phyloP scores from a whole-genome alignment of 352 stramenopile species.

The Phytophthora syringae region DNA sequence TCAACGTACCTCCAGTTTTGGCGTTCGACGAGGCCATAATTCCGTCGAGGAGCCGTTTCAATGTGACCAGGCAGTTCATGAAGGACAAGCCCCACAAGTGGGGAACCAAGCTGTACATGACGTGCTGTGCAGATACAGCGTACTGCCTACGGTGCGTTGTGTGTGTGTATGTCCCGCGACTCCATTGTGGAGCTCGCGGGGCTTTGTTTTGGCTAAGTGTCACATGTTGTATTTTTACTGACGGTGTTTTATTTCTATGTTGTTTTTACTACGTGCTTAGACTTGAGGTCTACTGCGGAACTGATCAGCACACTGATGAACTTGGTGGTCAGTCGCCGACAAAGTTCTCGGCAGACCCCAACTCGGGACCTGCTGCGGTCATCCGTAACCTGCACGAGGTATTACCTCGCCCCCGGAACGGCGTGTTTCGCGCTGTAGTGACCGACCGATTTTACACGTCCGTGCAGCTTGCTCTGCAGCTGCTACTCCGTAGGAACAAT shows the following conservation, averaged over 20 bases:
- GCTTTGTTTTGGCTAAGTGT: slow-evolving; percentile 13
- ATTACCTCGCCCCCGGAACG: not conserved
- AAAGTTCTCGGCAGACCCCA: slow-evolving; percentile 7
- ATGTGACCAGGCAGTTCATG: slow-evolving; percentile 5
- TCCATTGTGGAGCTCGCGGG: no score
- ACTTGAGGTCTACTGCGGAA: slow-evolving; percentile 16
- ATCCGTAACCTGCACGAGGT: slow-evolving; percentile 18
- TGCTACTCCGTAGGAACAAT: slow-evolving; percentile 15
- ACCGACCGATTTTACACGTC: slow-evolving; percentile 31
- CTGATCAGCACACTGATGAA: slow-evolving; percentile 6
- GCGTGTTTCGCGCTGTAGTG: slow-evolving; percentile 14
- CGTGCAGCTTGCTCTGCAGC: slow-evolving; percentile 13
- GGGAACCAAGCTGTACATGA: slow-evolving; percentile 21
- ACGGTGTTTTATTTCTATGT: slow-evolving; percentile 1
- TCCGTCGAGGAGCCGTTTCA: slow-evolving; percentile 1
- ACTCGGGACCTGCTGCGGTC: slow-evolving; percentile 10
- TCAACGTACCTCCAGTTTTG: not conserved
- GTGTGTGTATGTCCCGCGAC: no score
- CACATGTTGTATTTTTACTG: slow-evolving; percentile 17
- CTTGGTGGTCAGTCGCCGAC: not conserved
- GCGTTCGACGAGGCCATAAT: slow-evolving; percentile 28
- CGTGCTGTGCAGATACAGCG: slow-evolving; percentile 10
- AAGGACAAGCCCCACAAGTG: slow-evolving; percentile 29
- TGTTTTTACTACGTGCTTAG: slow-evolving; percentile 11
- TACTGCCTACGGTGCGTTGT: slow-evolving; percentile 19